phyloP scores from a whole-genome alignment of 2,329 filamentous ascomycete species.

The Byssoonygena ceratinophila region DNA sequence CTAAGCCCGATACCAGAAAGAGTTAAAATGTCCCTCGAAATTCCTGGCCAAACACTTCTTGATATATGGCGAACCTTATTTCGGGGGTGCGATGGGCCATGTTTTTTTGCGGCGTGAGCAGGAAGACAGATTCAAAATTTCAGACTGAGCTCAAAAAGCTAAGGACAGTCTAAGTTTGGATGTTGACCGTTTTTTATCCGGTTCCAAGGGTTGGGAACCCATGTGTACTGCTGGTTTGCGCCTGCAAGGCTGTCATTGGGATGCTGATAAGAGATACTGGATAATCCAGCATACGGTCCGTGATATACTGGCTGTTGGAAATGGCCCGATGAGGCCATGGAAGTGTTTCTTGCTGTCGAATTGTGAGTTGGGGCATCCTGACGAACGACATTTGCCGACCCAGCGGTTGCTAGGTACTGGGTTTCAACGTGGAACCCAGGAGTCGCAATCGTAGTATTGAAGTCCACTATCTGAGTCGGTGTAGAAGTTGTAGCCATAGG shows the following conservation, averaged over 20 bases:
- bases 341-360: neutral
- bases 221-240: conserved; percentile 9
- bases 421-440: neutral
- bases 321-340: conserved; percentile 1
- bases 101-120: neutral
- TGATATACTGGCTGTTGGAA: conserved; percentile 1
- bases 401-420: neutral
- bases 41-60: no score
- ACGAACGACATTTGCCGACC: neutral
- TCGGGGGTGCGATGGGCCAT: neutral
- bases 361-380: neutral
- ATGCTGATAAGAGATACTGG: conserved; percentile 5
- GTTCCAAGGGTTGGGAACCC: conserved; percentile 11
- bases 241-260: conserved; percentile 2
- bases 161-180: neutral
- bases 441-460: neutral
- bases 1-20: neutral
- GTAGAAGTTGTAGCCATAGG: conserved; percentile 5
- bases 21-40: neutral
- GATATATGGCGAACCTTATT: no score
- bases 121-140: no score
- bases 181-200: conserved; percentile 2
- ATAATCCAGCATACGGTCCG: neutral
- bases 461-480: conserved; percentile 3
- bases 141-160: no score